Conservation (phyloP, 2,329 filamentous ascomycete genomes). For the Arthrobotrys conoides region DNA sequence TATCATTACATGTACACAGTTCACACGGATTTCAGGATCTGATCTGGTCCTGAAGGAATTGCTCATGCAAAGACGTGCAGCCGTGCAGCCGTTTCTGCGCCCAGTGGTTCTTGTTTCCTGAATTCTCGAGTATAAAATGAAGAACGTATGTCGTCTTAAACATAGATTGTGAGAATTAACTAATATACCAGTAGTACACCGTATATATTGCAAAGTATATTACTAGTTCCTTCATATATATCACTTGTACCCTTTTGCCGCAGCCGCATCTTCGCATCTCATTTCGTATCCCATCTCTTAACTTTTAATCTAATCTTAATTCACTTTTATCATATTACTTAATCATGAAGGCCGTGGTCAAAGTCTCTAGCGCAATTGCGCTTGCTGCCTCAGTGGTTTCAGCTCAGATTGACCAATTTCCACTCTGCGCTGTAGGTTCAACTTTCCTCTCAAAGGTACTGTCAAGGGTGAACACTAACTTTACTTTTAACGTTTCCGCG, state of each 20-base stretch:
- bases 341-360: constrained; percentile 30
- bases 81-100: not conserved
- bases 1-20: not conserved
- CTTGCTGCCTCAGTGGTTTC: constrained; percentile 18
- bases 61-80: not conserved
- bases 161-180: not conserved
- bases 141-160: not conserved
- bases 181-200: constrained; percentile 4
- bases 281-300: constrained; percentile 3
- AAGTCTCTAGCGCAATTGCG: not conserved
- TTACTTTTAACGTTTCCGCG: not conserved
- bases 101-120: constrained; percentile 2
- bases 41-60: constrained; percentile 1
- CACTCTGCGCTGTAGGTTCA: constrained; percentile 37
- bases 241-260: not conserved
- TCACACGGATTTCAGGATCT: constrained; percentile 11
- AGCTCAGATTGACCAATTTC: constrained; percentile 39
- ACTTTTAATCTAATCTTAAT: constrained; percentile 13
- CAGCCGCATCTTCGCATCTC: not conserved
- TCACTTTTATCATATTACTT: not conserved
- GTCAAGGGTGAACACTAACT: not conserved
- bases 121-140: constrained; percentile 22
- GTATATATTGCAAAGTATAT: constrained; percentile 9
- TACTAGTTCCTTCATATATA: not conserved
- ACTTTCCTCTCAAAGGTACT: not conserved